Conservation (phyloP, 495 filamentous ascomycete genomes). For the Neurospora pannonica region DNA sequence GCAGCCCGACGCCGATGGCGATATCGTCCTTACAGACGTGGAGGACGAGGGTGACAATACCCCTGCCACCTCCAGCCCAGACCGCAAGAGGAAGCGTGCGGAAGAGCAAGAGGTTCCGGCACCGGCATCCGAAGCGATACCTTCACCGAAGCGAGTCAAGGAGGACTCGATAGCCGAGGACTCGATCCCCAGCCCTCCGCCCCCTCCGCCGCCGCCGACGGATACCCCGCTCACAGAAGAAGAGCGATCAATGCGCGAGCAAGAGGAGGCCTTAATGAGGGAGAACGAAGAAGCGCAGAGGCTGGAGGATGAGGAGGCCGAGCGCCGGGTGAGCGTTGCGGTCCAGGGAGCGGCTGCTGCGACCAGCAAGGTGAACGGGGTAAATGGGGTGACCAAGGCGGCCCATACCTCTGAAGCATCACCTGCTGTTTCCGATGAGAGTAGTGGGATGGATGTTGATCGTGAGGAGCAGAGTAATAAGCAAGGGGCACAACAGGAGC, state of each 20-base stretch:
- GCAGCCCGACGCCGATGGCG: conserved; percentile 22
- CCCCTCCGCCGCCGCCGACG: conserved; percentile 31
- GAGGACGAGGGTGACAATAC: conserved; percentile 42
- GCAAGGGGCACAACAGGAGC: background rate
- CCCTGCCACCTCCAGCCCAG: conserved; percentile 12
- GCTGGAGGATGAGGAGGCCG: conserved; percentile 28
- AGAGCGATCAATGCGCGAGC: conserved; percentile 32
- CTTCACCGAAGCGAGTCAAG: conserved; percentile 39
- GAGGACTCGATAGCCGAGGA: conserved; percentile 22
- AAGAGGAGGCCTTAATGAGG: conserved; percentile 25
- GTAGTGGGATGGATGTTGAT: background rate
- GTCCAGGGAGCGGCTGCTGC: background rate
- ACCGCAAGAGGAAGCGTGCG: conserved; percentile 57
- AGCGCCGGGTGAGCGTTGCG: background rate
- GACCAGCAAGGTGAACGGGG: background rate
- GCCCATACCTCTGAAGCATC: background rate
- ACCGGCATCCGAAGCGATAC: conserved; percentile 31
- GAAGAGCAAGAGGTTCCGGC: conserved; percentile 24
- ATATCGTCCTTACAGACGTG: conserved; percentile 18
- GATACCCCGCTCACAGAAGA: conserved; percentile 25
- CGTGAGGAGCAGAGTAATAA: background rate
- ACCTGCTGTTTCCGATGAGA: background rate
- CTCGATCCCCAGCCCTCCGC: conserved; percentile 29
- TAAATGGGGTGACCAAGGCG: background rate
- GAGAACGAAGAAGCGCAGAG: conserved; percentile 35